Conservation (phyloP, 345 rosid species). For the Dimocarpus longan region DNA sequence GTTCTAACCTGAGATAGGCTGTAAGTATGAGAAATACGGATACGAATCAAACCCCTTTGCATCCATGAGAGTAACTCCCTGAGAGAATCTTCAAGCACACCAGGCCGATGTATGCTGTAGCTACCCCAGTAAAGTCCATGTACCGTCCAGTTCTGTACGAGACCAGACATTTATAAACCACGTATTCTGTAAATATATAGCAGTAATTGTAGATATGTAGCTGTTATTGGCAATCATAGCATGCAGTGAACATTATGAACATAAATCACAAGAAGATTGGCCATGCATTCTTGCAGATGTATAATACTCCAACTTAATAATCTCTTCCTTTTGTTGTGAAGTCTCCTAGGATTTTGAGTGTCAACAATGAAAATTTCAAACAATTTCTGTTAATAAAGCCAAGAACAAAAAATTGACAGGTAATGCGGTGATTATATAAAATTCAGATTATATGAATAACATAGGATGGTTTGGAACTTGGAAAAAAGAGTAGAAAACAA, state of each 20-base stretch:
- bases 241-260: no score
- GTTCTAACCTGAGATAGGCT: constrained; percentile 63
- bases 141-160: constrained; percentile 90
- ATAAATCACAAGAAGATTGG: no score
- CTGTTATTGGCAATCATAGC: no score
- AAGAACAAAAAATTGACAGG: background rate
- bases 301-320: background rate
- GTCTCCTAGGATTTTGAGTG: background rate
- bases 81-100: constrained; percentile 68
- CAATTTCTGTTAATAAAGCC: background rate
- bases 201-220: background rate
- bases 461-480: background rate
- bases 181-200: background rate
- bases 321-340: background rate
- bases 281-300: background rate
- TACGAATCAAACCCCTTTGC: constrained; percentile 59
- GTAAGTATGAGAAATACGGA: constrained; percentile 77
- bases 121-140: constrained; percentile 99
- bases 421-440: background rate
- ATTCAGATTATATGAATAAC: background rate
- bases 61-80: constrained; percentile 83
- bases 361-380: background rate
- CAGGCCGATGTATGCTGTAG: constrained; percentile 62
- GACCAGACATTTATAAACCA: constrained; percentile 1
- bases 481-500: background rate